Conservation (phyloP, 2,329 filamentous ascomycete genomes). For the Tolypocladium paradoxum region DNA sequence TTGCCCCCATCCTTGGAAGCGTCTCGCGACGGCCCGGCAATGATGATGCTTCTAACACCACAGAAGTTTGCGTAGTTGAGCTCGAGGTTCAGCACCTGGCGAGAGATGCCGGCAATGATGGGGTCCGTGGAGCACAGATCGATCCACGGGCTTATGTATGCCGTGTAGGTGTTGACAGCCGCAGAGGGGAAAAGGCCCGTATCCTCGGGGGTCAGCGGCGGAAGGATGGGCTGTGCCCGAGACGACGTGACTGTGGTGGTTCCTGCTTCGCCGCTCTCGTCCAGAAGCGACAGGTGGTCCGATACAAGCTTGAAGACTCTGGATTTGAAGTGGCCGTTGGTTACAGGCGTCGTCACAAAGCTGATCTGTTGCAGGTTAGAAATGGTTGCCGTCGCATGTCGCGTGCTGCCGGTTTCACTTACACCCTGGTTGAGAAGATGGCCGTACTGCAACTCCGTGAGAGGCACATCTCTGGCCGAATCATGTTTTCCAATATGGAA, state of each 20-base stretch:
- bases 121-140: conserved; percentile 78
- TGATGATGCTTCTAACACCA: conserved; percentile 71
- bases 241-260: conserved; percentile 33
- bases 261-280: conserved; percentile 25
- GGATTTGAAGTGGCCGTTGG: conserved; percentile 59
- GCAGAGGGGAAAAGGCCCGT: conserved; percentile 60
- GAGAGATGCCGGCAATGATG: conserved; percentile 72
- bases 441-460: conserved; percentile 53
- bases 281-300: conserved; percentile 38
- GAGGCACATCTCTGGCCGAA: conserved; percentile 46
- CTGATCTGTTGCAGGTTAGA: conserved; percentile 46
- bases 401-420: conserved; percentile 23
- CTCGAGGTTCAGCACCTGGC: conserved; percentile 83
- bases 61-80: conserved; percentile 94
- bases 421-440: conserved; percentile 60
- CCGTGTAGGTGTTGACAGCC: conserved; percentile 63
- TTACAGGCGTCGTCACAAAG: conserved; percentile 70
- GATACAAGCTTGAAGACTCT: conserved; percentile 54
- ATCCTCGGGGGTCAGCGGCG: conserved; percentile 68
- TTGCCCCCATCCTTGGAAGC: conserved; percentile 39
- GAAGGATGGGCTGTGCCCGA: conserved; percentile 45
- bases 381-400: background rate
- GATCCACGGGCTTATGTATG: conserved; percentile 82
- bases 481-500: conserved; percentile 72
- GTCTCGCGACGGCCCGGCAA: conserved; percentile 65